Base-by-base conservation (phyloP, 345 rosid species). In the Dovyalis caffra region DNA sequence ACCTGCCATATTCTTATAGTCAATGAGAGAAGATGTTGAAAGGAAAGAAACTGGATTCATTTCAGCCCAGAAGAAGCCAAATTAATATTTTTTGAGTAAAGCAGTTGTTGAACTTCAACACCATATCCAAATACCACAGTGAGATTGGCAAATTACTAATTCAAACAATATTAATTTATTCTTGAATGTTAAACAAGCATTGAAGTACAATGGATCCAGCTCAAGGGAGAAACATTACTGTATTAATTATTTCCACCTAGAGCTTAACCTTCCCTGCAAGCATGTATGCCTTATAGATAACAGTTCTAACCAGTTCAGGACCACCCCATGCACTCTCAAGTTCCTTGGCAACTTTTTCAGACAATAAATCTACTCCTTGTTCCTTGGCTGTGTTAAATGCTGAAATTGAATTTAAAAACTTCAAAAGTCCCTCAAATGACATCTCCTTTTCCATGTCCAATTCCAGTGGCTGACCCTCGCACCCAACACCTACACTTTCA, bases 261-360 rank as follows among this genome's bases (percentile, higher is more conserved):
- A 25, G 33, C 70, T 73, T 78, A 10, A 83, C 84, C 47, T 79
- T 85, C 21, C 96, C 94, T 0, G 85, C 90, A 20, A 87, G 89
- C 94, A 90, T 84, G 69, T 85, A 89, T 34, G 86, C 82, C 84
- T 89, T 89, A 70, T 72, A 82, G 4, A 33, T 78, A 2, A 88
- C 64, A 31, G 84, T 70, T 71, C 90, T 80, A 4, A 85, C 87
- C 83, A 81, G 63, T 20, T 65, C 32, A n/a, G 80, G 8, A 3
- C 93, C 90, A 31, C 92, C 95, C 91, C 91, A 88, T 47, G 91
- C 93, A 67, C 10, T 71, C 81, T 82, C 85, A 14, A 92, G 69
- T 63, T 86, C 92, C 64, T 68, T 80, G 4, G 87, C 86, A 14
- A 75, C 82, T 34, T 26, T 65, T 6, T 84, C 90, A 3, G 89